Evolutionary conservation across 179 eudicot genomes (phyloP), one percentile per base, ranked within the genome.

Genomic region (Sideroxylon spinosum): DNA sequence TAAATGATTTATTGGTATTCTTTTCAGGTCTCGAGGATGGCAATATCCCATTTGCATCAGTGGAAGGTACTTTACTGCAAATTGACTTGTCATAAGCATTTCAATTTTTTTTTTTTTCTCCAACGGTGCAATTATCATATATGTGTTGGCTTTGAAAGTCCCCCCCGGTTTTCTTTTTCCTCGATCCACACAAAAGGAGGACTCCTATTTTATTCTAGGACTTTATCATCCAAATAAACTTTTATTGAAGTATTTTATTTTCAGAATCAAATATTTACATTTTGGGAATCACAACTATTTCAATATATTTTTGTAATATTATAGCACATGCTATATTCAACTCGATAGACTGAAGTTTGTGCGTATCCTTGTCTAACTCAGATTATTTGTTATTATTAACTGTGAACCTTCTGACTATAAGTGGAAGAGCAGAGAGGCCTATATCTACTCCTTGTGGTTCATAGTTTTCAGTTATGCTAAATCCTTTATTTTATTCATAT

Each of bases 21-120:
- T 44, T 64, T 81, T 74, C 88, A 91, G 95, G 90, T 76, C 82
- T 91, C 67, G 90, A 88, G 75, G 95, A 91, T 81, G 88, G 85
- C 71, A 83, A 81, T 83, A 89, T 89, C 63, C 89, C 92, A 13
- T 91, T 86, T 73, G 95, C 88, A 81, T 85, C 95, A 16, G 82
- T 88, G 53, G 92, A 91, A 89, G 95, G 92, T 89, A 89, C 68
- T 75, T 52, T 55, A 37, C 78, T 71, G 32, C 70, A 49, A 75
- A 20, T 74, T 74, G 19, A 55, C 46, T 71, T 76, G 29, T 67
- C 48, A 22, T 13, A 23, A 16, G 6, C n/a, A 44, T 59, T 19
- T 59, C 23, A 19, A 7, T 6, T 2, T 6, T 19, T 6, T 19
- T 56, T 59, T n/a, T 59, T 59, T 16, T 19, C 63, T 19, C 23